Evolutionary conservation across 495 filamentous ascomycete species (phyloP).

Genomic region (Aspergillus nanangensis): DNA sequence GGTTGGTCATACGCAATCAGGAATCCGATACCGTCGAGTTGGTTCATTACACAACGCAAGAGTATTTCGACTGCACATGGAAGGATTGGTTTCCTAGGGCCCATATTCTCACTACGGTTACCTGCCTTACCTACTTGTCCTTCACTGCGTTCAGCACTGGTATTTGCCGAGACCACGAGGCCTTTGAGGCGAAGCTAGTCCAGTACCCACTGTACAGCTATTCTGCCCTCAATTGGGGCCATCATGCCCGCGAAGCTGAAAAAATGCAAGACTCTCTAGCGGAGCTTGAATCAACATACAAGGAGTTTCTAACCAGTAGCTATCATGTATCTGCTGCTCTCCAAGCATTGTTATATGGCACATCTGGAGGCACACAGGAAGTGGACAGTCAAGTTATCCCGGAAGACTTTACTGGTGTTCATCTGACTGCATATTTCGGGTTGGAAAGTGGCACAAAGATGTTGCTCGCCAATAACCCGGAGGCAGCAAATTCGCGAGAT

Average conservation of each 20-base stretch:
- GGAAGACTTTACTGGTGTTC: not conserved
- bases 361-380: not conserved
- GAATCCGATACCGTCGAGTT: constrained; percentile 39
- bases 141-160: constrained; percentile 8
- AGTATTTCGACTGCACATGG: constrained; percentile 36
- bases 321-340: not conserved
- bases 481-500: not conserved
- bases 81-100: constrained; percentile 11
- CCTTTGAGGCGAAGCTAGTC: constrained; percentile 1
- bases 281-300: not conserved
- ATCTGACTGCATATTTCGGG: not conserved
- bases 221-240: constrained; percentile 38
- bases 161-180: not conserved
- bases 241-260: constrained; percentile 7
- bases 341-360: not conserved
- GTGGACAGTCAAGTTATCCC: not conserved
- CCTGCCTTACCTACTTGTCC: constrained; percentile 18
- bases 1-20: constrained; percentile 47
- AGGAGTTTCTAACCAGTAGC: not conserved
- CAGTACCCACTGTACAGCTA: constrained; percentile 37
- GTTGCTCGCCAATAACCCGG: not conserved
- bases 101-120: constrained; percentile 4
- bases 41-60: constrained; percentile 52
- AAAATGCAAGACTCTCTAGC: not conserved
- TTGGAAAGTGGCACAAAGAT: not conserved